Evolutionary conservation across 148 eudicot species (phyloP), one percentile per base, ranked within the genome.

Genomic region (Mesembryanthemum crystallinum): DNA sequence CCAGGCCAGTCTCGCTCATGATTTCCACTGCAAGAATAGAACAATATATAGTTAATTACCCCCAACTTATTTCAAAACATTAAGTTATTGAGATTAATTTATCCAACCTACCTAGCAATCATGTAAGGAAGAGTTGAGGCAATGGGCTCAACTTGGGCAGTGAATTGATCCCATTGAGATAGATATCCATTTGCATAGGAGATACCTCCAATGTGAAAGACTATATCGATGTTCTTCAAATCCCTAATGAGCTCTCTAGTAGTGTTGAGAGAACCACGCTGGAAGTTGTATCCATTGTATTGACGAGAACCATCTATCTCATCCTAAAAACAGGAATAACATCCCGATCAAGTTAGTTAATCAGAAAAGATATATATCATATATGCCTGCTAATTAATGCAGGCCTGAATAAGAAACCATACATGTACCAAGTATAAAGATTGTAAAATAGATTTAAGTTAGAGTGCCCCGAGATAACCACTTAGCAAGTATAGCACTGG

Each of bases 91-190:
- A n/a, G n/a, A n/a, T n/a, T n/a, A n/a, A n/a, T n/a, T n/a, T n/a
- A n/a, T n/a, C n/a, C n/a, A n/a, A 68, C 73, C 54, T 39, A 94
- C 98, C 98, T 94, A 52, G 91, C 97, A 60, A 90, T 74, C 98
- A 94, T 94, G 76, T 90, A 94, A 17, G 97, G 97, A 23, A 86
- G 88, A 35, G 85, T 69, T 29, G 97, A 90, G 70, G 97, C 82
- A 82, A 95, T 90, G 23, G 96, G 96, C 69, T 86, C 94, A 71
- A 95, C 87, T 80, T 92, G 96, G 45, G 93, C 81, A 10, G 97
- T 90, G 74, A 95, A 95, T 62, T 95, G 97, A 86, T 92, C 97
- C 97, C 97, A 95, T 72, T 92, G 92, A 14, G 98, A 94, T 43
- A 92, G 78, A 39, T 94, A 94, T 37, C 97, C 98, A 72, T 90